phyloP scores from a whole-genome alignment of 2,329 filamentous ascomycete species.

The Cladosporium sp. region DNA sequence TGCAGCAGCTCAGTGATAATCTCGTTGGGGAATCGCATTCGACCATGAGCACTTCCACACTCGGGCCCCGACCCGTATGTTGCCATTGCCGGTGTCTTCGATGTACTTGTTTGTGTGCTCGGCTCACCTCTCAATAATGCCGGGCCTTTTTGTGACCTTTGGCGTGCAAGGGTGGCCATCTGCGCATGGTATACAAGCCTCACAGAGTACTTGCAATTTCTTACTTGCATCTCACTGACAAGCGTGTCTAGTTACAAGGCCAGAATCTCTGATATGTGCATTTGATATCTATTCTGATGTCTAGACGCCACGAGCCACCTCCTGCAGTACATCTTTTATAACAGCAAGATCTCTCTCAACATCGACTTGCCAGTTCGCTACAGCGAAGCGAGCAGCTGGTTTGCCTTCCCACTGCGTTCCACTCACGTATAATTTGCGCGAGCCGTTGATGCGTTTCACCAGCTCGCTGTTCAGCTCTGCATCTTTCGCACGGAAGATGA shows the following conservation, averaged over 20 bases:
- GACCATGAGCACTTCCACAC: neutral
- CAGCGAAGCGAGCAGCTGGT: constrained; percentile 77
- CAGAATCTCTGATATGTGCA: neutral
- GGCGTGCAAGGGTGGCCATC: no score
- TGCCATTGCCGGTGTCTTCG: neutral
- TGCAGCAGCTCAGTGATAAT: neutral
- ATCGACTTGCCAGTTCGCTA: constrained; percentile 81
- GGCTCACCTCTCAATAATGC: neutral
- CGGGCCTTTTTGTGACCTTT: no score
- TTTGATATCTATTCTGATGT: neutral
- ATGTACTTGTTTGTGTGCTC: neutral
- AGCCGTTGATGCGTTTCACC: constrained; percentile 71
- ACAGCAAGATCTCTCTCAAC: constrained; percentile 65
- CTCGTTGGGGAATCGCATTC: neutral
- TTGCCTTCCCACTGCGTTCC: constrained; percentile 75
- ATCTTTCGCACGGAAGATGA: constrained; percentile 75
- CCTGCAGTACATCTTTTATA: constrained; percentile 61
- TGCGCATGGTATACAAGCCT: no score
- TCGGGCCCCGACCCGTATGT: no score
- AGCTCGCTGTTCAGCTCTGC: constrained; percentile 63
- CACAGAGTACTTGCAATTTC: no score
- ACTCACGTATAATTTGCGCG: constrained; percentile 76
- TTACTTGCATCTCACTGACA: neutral
- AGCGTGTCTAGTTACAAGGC: neutral
- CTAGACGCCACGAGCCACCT: neutral